A percentile compares a stretch with the other conserved stretches of the same genome.
These are phyloP conservation scores for Candida manassasensis DNA, from an alignment of 805 yeast genomes.

Conservation along the genomic window DNA sequence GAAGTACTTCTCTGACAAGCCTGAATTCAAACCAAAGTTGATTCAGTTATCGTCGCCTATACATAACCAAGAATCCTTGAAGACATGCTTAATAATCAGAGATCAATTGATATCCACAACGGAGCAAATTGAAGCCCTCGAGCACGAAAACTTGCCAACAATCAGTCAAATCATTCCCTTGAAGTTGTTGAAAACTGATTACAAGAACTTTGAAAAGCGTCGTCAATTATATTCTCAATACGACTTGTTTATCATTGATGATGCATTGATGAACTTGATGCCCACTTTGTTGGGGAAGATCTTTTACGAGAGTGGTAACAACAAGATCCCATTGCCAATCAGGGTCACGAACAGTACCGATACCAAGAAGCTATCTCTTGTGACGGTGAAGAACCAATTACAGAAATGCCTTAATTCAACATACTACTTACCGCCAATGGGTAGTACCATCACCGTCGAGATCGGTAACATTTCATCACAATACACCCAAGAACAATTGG, in stretches of 20 bases:
- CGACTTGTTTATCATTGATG: constrained; percentile 83
- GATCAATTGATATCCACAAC: constrained; percentile 48
- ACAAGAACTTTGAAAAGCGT: constrained; percentile 83
- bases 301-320: constrained; percentile 49
- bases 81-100: constrained; percentile 64
- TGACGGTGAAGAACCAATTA: constrained; percentile 54
- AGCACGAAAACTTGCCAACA: constrained; percentile 42
- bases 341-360: constrained; percentile 20
- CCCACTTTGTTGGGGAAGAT: constrained; percentile 82
- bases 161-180: constrained; percentile 60
- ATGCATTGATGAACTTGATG: constrained; percentile 68
- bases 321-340: constrained; percentile 52
- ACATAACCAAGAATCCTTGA: constrained; percentile 34
- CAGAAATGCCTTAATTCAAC: constrained; percentile 55
- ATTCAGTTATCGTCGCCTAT: constrained; percentile 46
- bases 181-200: constrained; percentile 73
- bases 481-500: constrained; percentile 45
- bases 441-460: constrained; percentile 59
- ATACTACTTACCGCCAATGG: constrained; percentile 65
- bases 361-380: constrained; percentile 41
- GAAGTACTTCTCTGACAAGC: constrained; percentile 57
- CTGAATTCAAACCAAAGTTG: constrained; percentile 52
- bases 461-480: constrained; percentile 50
- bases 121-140: constrained; percentile 43
- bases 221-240: constrained; percentile 65